Percentiles rank a stretch among this genome's conserved stretches.
Evolutionary conservation across 2,329 filamentous ascomycete genomes (phyloP).

Genomic region (Acarospora socialis): DNA sequence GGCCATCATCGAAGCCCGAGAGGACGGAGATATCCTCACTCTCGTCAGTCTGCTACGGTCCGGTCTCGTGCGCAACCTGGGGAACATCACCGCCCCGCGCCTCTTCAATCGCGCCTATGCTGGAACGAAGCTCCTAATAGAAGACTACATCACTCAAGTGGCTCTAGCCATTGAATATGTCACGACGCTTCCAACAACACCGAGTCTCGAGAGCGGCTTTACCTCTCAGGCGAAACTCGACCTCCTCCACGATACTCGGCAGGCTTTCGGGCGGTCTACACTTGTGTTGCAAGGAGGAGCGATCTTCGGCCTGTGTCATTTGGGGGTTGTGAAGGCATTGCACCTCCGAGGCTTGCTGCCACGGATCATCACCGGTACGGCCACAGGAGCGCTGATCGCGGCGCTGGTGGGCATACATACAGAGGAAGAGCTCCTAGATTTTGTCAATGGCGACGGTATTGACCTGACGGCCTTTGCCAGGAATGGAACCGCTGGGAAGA

Average conservation of each 20-base stretch:
- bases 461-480: slow-evolving; percentile 64
- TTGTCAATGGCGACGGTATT: slow-evolving; percentile 66
- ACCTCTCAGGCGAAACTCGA: slow-evolving; percentile 70
- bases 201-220: slow-evolving; percentile 36
- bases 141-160: slow-evolving; percentile 77
- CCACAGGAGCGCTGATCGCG: slow-evolving; percentile 78
- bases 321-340: slow-evolving; percentile 80
- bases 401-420: slow-evolving; percentile 78
- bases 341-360: slow-evolving; percentile 69
- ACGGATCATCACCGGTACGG: slow-evolving; percentile 81
- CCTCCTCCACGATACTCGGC: slow-evolving; percentile 71
- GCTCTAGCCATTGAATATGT: slow-evolving; percentile 71
- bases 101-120: slow-evolving; percentile 76
- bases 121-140: slow-evolving; percentile 79
- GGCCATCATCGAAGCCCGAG: slow-evolving; percentile 53
- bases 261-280: slow-evolving; percentile 75
- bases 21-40: slow-evolving; percentile 56
- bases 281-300: slow-evolving; percentile 80
- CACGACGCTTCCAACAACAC: slow-evolving; percentile 47
- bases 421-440: slow-evolving; percentile 64
- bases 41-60: slow-evolving; percentile 70
- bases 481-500: slow-evolving; percentile 19
- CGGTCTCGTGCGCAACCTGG: slow-evolving; percentile 66
- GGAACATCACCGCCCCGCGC: slow-evolving; percentile 69
- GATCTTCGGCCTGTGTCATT: slow-evolving; percentile 79